Evolutionary conservation across 306 rosid genomes (phyloP).

Genomic region (Spatholobus suberectus): DNA sequence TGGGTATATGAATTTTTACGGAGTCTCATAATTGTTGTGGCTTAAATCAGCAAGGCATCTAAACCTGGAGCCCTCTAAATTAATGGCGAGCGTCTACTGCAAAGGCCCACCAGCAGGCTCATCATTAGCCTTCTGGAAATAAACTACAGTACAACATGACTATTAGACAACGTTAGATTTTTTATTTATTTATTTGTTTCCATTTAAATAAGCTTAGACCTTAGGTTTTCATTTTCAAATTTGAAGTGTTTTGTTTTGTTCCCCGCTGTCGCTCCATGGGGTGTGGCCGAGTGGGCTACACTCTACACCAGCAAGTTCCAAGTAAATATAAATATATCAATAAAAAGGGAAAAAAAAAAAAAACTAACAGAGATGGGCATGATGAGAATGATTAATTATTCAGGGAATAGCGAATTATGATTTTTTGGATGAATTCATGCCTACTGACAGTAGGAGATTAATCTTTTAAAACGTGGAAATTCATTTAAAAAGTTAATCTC

Average conservation of each 20-base stretch:
- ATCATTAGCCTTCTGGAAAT: constrained; percentile 47
- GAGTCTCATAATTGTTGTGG: constrained; percentile 42
- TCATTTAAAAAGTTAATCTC: no score
- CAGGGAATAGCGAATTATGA: no score
- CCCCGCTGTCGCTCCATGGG: constrained; percentile 45
- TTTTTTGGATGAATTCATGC: no score
- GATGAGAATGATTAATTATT: no score
- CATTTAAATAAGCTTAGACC: neutral
- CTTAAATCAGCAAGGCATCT: constrained; percentile 37
- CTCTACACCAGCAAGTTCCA: constrained; percentile 7
- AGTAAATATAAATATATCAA: neutral
- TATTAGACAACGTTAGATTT: neutral
- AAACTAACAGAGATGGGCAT: neutral
- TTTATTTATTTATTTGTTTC: neutral
- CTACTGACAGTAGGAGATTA: no score
- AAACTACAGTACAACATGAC: constrained; percentile 38
- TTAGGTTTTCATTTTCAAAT: constrained; percentile 24
- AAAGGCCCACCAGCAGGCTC: constrained; percentile 45
- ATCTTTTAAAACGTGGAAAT: no score
- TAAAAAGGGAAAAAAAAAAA: no score
- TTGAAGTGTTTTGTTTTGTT: constrained; percentile 33
- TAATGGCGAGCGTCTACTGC: constrained; percentile 38
- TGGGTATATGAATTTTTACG: constrained; percentile 17
- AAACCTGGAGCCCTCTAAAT: constrained; percentile 47
- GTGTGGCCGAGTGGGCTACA: constrained; percentile 50